Evolutionary conservation across 768 basidiomycete species (phyloP), one percentile per base, ranked within the genome.

Genomic region (Tulasnella sp.): DNA sequence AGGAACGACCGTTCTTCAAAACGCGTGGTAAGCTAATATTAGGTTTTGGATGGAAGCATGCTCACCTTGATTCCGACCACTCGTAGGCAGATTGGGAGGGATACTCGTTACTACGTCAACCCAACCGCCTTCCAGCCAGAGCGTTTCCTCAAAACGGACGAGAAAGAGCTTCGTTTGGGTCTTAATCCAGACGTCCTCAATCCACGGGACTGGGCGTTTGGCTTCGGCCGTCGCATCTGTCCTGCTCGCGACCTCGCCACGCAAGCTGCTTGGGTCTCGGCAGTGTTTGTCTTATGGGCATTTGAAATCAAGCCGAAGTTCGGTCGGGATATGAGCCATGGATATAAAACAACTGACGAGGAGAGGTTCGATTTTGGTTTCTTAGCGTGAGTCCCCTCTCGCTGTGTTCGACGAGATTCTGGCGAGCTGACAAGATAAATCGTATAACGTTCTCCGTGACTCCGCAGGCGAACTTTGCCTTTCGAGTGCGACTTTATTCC

Each of bases 161-260:
- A 39, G 12, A 40, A 49, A 6, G 3, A 64, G 31, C 15, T n/a
- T 0, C 49, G 58, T 14, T 17, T 34, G 6, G 14, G 14, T 29
- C 11, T 64, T 12, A 64, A 64, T 34, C 31, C 58, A 4, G 17
- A 64, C 31, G 58, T 64, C 31, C 22, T 72, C 38, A 52, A 52
- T 36, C 71, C 71, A 40, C 22, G 40, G 42, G 40, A 40, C 71
- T 72, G 31, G 40, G 49, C 40, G 17, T 72, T 72, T 14, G 71
- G 71, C 1, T 72, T 72, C 71, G 71, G 71, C 14, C 71, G 71
- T 36, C 40, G 71, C 17, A 52, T 45, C 12, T 72, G 71, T 34
- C 71, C 71, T 45, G 71, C 40, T 31, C 29, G 40, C n/a, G 71
- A 72, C 25, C 71, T 72, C 9, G 71, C 40, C 40, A 40, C 49